Base-by-base conservation (phyloP, 2,329 filamentous ascomycete genomes). In the Aphanocladium album region DNA sequence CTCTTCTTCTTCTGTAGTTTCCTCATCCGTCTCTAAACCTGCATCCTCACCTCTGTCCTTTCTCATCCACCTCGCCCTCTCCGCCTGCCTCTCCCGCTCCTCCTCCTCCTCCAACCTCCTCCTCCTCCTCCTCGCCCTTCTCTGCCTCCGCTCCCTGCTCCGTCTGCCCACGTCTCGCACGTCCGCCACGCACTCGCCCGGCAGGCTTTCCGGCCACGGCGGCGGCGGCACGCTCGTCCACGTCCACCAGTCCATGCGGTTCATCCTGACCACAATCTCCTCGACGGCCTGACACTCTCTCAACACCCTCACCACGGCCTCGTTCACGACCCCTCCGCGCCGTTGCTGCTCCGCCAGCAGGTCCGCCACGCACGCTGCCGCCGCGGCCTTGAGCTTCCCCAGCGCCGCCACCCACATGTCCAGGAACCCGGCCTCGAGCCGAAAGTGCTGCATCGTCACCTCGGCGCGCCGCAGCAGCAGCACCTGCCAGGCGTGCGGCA, bases 401-500 rank as follows among this genome's bases (percentile, higher is more conserved):
- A 58, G 46, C 33, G 56, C 56, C 33, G 56, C 35, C 33, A 58
- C 46, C 56, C 56, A 58, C 35, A 50, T 30, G 21, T 58, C 56
- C 33, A 58, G 14, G 23, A 58, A 58, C 8, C 56, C 56, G 4
- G 56, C 56, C 35, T 58, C 56, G 23, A 58, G 56, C 8, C 56
- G 46, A 2, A 58, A 51, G 8, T 58, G 56, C 46, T 58, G 56
- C 46, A 58, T 30, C 23, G 56, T 58, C 4, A 58, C 25, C 56
- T 58, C 56, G 21, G 46, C 56, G 35, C 35, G 35, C 19, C 46
- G 19, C 46, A 58, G 35, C 46, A 58, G 56, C 46, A 58, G 46
- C 56, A 58, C 56, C 56, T 58, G 56, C 56, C 56, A 58, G 21
- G 56, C 56, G 35, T 58, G 56, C 35, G 56, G 56, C 56, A 58